Base-by-base conservation (phyloP, 2,329 filamentous ascomycete species). In the Ophiostoma novo-ulmi region DNA sequence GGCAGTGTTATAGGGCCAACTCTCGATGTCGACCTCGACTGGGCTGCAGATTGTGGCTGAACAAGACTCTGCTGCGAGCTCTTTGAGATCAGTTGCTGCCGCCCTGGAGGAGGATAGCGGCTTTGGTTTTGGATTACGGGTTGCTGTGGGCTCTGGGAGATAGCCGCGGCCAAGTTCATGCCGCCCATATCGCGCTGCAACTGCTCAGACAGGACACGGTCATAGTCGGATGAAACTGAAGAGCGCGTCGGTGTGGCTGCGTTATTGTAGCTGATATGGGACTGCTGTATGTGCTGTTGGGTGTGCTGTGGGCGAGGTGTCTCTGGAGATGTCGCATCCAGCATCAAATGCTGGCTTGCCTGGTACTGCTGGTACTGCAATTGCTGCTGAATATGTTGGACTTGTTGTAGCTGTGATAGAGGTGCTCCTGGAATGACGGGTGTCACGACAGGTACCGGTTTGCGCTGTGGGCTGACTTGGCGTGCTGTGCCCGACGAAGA, bases 141-240 rank as follows among this genome's bases (percentile, higher is more conserved):
- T 31, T 70, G 67, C 38, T 58, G 44, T 14, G 71, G 44, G 0
- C 68, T 70, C 1, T 71, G 73, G 0, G 69, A 69, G 41, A 81
- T 78, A 17, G 79, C 78, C 1, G 79, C 73, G 8, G 79, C 80
- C 64, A 90, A 78, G 70, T 85, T 87, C 74, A 90, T 79, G 74
- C 82, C 82, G 39, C 82, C 82, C 80, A 90, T 85, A 73, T 90
- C 88, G 71, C 84, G 84, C 74, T 87, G 86, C n/a, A 91, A 78
- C 76, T 90, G 87, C 55, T 87, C 84, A 72, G 88, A 87, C 61
- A 89, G 77, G 61, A 85, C 83, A 65, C 82, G 81, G 74, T 90
- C 88, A 74, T 89, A 88, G 71, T 89, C 87, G 10, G 84, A 82
- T 4, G 87, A 87, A 69, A 84, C 83, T 22, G 81, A 35, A 11